These are phyloP conservation scores for Blastobotrys indianensis DNA, from an alignment of 1,139 yeast species.

Conservation along the genomic window DNA sequence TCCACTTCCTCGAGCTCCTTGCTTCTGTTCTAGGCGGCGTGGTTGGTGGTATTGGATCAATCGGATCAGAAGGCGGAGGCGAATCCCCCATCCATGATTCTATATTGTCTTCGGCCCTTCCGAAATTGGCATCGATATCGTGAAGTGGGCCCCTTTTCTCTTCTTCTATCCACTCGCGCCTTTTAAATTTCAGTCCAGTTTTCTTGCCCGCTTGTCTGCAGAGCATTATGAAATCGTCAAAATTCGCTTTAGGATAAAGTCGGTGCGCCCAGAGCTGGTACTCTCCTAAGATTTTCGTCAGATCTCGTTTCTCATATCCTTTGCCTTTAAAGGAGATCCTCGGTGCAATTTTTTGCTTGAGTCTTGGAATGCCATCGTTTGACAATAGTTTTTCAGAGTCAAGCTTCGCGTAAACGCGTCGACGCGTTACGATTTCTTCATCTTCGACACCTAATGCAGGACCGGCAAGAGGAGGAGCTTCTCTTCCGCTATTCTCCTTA, in stretches of 20 bases:
- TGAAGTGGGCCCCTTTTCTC: constrained; percentile 20
- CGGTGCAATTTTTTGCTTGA: constrained; percentile 24
- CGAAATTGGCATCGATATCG: not conserved
- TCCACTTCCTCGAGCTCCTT: not conserved
- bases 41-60: not conserved
- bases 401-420: constrained; percentile 30
- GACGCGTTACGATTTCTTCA: constrained; percentile 29
- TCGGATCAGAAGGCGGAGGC: not conserved
- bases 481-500: no score
- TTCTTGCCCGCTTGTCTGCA: constrained; percentile 31
- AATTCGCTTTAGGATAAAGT: constrained; percentile 70
- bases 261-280: constrained; percentile 87
- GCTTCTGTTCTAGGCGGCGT: not conserved
- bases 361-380: constrained; percentile 32
- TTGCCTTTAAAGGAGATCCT: constrained; percentile 33
- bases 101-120: no score
- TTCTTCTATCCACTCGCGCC: constrained; percentile 30
- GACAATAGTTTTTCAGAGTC: constrained; percentile 34
- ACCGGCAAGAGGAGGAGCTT: no score
- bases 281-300: constrained; percentile 49
- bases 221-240: constrained; percentile 48
- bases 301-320: constrained; percentile 40
- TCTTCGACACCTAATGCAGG: constrained; percentile 23
- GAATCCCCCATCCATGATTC: no score
- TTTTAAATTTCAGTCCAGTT: constrained; percentile 24